Conservation (phyloP, 139 green algal species). For the Chlamydomonas sp. region DNA sequence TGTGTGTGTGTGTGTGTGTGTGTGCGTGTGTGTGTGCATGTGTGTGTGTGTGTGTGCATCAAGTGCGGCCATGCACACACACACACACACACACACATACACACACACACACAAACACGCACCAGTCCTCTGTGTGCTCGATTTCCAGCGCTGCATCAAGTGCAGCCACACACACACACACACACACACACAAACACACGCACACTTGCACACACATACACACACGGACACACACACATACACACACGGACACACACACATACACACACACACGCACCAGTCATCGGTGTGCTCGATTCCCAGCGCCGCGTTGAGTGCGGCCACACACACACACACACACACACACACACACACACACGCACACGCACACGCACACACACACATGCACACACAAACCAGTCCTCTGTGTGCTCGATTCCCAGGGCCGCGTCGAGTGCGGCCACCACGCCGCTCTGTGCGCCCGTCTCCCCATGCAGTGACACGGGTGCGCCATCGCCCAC, state of each 20-base stretch:
- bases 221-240: not conserved
- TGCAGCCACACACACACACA: not conserved
- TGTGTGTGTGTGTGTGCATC: not conserved
- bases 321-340: too few relatives aligned
- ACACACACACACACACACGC: too few relatives aligned
- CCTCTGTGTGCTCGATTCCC: constrained; percentile 18
- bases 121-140: too few relatives aligned
- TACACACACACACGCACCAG: constrained; percentile 7
- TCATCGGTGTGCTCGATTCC: constrained; percentile 16
- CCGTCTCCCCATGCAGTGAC: constrained; percentile 45
- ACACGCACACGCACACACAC: not conserved
- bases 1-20: not conserved
- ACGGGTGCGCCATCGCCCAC: constrained; percentile 17
- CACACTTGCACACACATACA: not conserved
- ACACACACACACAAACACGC: too few relatives aligned
- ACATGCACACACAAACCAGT: constrained; percentile 2
- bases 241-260: constrained; percentile 8
- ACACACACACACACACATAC: too few relatives aligned
- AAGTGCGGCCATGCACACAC: not conserved
- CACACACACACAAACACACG: constrained; percentile 3
- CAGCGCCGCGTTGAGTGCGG: constrained; percentile 33
- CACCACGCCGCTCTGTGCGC: constrained; percentile 41
- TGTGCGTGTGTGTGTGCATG: not conserved
- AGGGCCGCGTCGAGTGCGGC: constrained; percentile 35
- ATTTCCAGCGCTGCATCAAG: not conserved